Evolutionary conservation across 2,329 filamentous ascomycete genomes (phyloP), one percentile per base, ranked within the genome.

Genomic region (Pseudogymnoascus sp.): DNA sequence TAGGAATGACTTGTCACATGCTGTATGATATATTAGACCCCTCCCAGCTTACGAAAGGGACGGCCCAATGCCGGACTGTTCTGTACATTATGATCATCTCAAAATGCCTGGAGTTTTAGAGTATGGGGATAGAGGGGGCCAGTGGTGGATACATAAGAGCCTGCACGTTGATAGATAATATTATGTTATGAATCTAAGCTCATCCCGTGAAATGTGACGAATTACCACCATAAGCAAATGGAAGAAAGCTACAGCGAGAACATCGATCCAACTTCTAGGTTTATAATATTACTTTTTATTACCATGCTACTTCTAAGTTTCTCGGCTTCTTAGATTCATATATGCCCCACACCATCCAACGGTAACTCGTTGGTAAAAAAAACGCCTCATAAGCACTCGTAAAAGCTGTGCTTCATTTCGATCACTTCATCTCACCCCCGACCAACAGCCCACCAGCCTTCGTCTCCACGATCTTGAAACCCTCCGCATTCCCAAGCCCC

Each of bases 401-500:
- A 26, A 26, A 26, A 13, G 21, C 24, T 10, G 13, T 5, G 26
- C 24, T 59, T 39, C 11, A 40, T 60, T 11, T 60, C n/a, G 1
- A 17, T 35, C 64, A 61, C 29, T 65, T 63, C 63, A 69, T 66
- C 6, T 65, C 65, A 3, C 57, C 57, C 1, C 4, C 35, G n/a
- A 62, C 64, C 65, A 70, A 69, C 44, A 73, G 64, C 1, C 70
- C 71, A 15, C 67, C 81, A 58, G 76, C 77, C 72, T 83, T 86
- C n/a, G 90, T 95, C 74, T 93, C 91, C 10, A 97, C 89, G 59
- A 92, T 87, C 70, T 84, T 84, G 71, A 92, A 95, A 0, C 78
- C 81, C 58, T 83, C 86, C 1, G 86, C 85, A 67, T 86, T 82
- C 67, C 91, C 90, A 58, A 90, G 74, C 0, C 92, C 92, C 69